These are phyloP conservation scores for Coemansia sp. DNA, from an alignment of 192 early-diverging fungal genomes.

Conservation along the genomic window DNA sequence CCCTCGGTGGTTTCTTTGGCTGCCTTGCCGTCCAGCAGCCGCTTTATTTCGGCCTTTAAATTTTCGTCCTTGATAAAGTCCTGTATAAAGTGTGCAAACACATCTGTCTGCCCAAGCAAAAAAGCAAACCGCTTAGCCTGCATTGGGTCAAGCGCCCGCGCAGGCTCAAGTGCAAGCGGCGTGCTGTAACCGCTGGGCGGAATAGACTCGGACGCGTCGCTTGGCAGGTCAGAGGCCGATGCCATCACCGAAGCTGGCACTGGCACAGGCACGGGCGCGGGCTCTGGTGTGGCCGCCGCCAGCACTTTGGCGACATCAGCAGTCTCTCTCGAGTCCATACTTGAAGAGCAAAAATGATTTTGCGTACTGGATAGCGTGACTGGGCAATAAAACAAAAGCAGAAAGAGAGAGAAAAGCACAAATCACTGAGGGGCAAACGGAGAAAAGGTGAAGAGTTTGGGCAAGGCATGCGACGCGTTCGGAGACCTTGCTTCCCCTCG, in stretches of 20 bases:
- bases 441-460: background rate
- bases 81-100: slow-evolving; percentile 69
- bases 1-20: slow-evolving; percentile 7
- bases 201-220: slow-evolving; percentile 36
- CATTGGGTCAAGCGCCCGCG: slow-evolving; percentile 42
- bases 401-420: background rate
- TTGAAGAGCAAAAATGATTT: background rate
- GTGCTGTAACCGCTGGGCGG: slow-evolving; percentile 49
- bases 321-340: background rate
- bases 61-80: slow-evolving; percentile 52
- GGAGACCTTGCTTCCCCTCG: too few relatives aligned
- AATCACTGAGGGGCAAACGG: background rate
- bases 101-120: slow-evolving; percentile 60
- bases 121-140: slow-evolving; percentile 52
- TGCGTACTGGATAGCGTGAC: too few relatives aligned
- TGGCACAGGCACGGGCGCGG: too few relatives aligned
- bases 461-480: too few relatives aligned
- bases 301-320: background rate
- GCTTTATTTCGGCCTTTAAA: slow-evolving; percentile 50
- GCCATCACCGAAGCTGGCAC: too few relatives aligned
- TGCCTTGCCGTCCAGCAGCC: slow-evolving; percentile 44
- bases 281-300: background rate
- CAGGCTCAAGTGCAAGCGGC: slow-evolving; percentile 22
- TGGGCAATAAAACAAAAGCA: background rate
- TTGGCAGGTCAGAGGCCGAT: slow-evolving; percentile 4